A percentile compares a stretch with the other conserved stretches of the same genome.
Conservation (phyloP, 495 filamentous ascomycete species). For the Xylaria telfairii region DNA sequence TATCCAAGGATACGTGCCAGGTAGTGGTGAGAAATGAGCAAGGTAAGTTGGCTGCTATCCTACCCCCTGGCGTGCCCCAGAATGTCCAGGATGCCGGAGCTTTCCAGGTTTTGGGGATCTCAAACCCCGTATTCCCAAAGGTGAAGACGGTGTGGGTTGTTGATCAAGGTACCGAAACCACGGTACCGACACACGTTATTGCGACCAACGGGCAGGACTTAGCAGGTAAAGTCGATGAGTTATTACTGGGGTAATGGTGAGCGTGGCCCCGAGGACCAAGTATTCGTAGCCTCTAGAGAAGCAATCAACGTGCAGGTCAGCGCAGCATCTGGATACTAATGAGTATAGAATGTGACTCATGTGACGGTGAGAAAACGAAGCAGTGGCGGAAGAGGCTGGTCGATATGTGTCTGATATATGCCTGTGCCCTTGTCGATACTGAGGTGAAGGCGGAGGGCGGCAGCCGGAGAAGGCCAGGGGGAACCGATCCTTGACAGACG, state of each 20-base stretch:
- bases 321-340: constrained; percentile 5
- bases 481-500: neutral
- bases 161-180: neutral
- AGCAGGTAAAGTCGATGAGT: neutral
- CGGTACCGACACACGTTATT: neutral
- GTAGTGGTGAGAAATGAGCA: neutral
- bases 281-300: constrained; percentile 3
- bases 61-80: neutral
- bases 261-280: neutral
- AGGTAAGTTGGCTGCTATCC: neutral
- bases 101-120: constrained; percentile 6
- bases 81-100: neutral
- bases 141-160: neutral
- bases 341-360: neutral
- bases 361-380: constrained; percentile 8
- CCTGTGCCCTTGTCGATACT: neutral
- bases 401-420: constrained; percentile 3
- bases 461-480: constrained; percentile 5
- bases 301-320: constrained; percentile 14
- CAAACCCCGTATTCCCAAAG: neutral
- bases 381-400: neutral
- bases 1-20: neutral
- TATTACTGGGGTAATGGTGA: neutral
- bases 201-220: neutral
- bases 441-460: constrained; percentile 10